Evolutionary conservation across 768 basidiomycete genomes (phyloP), one percentile per base, ranked within the genome.

Genomic region (Leccinum incarnatum): DNA sequence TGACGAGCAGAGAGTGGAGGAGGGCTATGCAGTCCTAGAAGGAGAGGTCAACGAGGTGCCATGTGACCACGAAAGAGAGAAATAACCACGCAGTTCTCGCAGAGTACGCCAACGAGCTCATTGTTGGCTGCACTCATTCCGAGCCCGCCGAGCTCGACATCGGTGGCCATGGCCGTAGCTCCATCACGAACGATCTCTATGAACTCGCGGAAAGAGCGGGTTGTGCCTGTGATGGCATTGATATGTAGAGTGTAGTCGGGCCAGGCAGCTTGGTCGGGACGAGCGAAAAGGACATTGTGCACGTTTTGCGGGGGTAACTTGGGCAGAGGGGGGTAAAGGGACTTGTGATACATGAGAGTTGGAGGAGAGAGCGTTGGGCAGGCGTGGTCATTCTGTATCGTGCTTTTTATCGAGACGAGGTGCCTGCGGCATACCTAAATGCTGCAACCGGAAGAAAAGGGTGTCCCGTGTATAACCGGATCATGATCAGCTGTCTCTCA

Each of bases 71-170:
- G 30, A 53, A 34, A 40, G 49, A 15, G 6, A 70, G 7, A 48
- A 23, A 14, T 23, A 71, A 89, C 90, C 69, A 85, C 67, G 36
- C 81, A 85, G 67, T 91, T 92, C 49, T 86, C 80, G 70, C 82
- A 83, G 67, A 90, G 79, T 15, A 92, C 81, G 6, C 87, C 90
- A 19, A 90, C 77, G 23, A 89, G 81, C 54, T 88, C 85, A 0
- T 76, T 77, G 19, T 79, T 75, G 45, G 74, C 75, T 0, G 70
- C 69, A 5, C 70, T 65, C 11, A 91, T 66, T 0, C 81, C 87
- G 1, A 88, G 74, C 0, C 89, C 87, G 1, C 87, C 87, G 17
- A 79, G 68, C 0, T 72, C 62, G 12, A 73, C 58, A 5, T 81
- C 76, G n/a, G 74, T 68, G 2, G 74, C 80, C 12, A 90, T 75